Percentiles rank a stretch among this genome's conserved stretches.
These are phyloP conservation scores for Blastobotrys serpentis DNA, from an alignment of 1,139 yeast genomes.

Conservation along the genomic window DNA sequence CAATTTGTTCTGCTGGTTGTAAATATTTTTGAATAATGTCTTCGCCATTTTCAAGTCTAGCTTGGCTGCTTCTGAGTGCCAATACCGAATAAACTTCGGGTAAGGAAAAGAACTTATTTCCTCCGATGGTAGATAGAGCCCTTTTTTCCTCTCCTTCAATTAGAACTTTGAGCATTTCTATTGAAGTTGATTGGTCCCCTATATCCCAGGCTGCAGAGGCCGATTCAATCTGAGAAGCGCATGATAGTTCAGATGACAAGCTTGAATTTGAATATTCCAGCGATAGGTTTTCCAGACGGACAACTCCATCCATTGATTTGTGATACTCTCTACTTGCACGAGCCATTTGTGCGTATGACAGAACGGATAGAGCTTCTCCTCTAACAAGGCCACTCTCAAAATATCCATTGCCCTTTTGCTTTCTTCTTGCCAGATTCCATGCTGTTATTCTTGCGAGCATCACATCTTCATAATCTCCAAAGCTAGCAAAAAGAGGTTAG, in stretches of 20 bases:
- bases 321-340: constrained; percentile 14
- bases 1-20: constrained; percentile 41
- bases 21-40: constrained; percentile 59
- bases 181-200: constrained; percentile 27
- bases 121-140: constrained; percentile 1
- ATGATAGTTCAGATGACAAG: background rate
- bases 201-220: constrained; percentile 28
- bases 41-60: constrained; percentile 65
- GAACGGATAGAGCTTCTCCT: constrained; percentile 13
- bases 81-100: constrained; percentile 38
- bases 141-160: background rate
- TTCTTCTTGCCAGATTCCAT: background rate
- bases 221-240: constrained; percentile 18
- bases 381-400: background rate
- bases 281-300: constrained; percentile 17
- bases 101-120: constrained; percentile 15
- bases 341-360: constrained; percentile 26
- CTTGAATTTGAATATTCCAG: background rate
- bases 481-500: too few species aligned
- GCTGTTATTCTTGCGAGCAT: constrained; percentile 5
- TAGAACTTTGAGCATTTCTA: constrained; percentile 20
- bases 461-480: constrained; percentile 1
- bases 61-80: constrained; percentile 69
- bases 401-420: constrained; percentile 1
- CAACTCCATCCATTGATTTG: constrained; percentile 17